Conservation (phyloP, 352 stramenopile species). For the Pythium apleroticum region DNA sequence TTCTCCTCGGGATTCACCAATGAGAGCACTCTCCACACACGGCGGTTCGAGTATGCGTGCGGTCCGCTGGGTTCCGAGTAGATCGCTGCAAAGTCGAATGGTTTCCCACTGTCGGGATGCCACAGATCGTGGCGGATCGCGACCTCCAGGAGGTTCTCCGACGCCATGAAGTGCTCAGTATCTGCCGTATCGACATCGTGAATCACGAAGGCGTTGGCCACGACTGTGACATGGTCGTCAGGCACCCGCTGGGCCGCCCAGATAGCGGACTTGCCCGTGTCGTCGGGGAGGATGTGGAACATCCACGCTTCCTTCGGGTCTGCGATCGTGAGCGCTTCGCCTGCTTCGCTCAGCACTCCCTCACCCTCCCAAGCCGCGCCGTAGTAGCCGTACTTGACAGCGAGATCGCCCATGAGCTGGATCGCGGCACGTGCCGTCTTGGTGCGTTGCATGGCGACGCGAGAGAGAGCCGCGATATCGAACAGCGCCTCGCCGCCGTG, state of each 20-base stretch:
- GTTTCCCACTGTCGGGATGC: conserved; percentile 42
- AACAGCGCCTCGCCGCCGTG: conserved; percentile 84
- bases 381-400: conserved; percentile 94
- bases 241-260: conserved; percentile 94
- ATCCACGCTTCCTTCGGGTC: conserved; percentile 92
- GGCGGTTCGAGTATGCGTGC: conserved; percentile 82
- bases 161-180: conserved; percentile 87
- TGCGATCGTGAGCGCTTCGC: conserved; percentile 89
- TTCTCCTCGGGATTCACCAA: conserved; percentile 63
- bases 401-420: conserved; percentile 91
- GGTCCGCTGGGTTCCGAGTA: conserved; percentile 62
- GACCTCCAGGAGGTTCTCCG: conserved; percentile 83
- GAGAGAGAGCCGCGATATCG: conserved; percentile 81
- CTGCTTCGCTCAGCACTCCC: conserved; percentile 61
- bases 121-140: conserved; percentile 79
- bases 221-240: conserved; percentile 71
- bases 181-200: conserved; percentile 78
- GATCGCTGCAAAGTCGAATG: conserved; percentile 87
- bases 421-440: conserved; percentile 78
- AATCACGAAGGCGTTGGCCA: conserved; percentile 96
- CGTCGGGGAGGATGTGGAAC: conserved; percentile 94
- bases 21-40: conserved; percentile 89
- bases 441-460: conserved; percentile 83
- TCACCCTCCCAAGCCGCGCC: conserved; percentile 78
- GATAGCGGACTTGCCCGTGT: conserved; percentile 88